Evolutionary conservation across 306 rosid species (phyloP), one percentile per base, ranked within the genome.

Genomic region (Sophora flavescens): DNA sequence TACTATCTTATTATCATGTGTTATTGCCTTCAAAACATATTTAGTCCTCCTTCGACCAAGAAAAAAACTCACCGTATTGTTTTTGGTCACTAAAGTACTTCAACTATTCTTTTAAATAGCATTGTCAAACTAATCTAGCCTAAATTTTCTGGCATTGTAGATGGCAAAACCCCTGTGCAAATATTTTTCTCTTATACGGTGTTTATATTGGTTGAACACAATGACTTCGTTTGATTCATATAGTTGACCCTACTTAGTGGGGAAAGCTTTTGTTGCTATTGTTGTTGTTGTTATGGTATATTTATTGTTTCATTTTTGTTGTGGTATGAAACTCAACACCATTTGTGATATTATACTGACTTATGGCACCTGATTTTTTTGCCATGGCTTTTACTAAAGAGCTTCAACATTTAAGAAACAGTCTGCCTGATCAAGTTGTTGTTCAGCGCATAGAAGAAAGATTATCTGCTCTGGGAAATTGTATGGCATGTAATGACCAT

Each of bases 331-430:
- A 66, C 35, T 70, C 64, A n/a, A 42, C 48, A 33, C 13, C 26
- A 30, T 4, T 56, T 48, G 12, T 41, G 35, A 54, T 65, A 28
- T 57, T 77, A 45, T 72, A 30, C 57, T 14, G 70, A 78, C n/a
- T 44, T 12, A 8, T 39, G 66, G 15, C 72, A 39, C 8, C 57
- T 77, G n/a, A 58, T 62, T 51, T 73, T 44, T 10, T 71, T 45
- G 26, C 35, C 53, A 28, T 80, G 59, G 32, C 63, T 54, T 48
- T 50, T 63, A 39, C 63, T 78, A 51, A 78, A 93, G 98, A 93
- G 76, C 96, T 93, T 63, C 97, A 91, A 84, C 98, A 93, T 82
- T 82, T 93, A 88, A 88, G 90, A 58, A 91, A 90, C 78, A 89
- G 97, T 78, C 88, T 93, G 15, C 96, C 98, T 4, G 97, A 91